A percentile compares a stretch with the other conserved stretches of the same genome.
Conservation (phyloP, 768 basidiomycete genomes). For the Boletellus ananiceps region DNA sequence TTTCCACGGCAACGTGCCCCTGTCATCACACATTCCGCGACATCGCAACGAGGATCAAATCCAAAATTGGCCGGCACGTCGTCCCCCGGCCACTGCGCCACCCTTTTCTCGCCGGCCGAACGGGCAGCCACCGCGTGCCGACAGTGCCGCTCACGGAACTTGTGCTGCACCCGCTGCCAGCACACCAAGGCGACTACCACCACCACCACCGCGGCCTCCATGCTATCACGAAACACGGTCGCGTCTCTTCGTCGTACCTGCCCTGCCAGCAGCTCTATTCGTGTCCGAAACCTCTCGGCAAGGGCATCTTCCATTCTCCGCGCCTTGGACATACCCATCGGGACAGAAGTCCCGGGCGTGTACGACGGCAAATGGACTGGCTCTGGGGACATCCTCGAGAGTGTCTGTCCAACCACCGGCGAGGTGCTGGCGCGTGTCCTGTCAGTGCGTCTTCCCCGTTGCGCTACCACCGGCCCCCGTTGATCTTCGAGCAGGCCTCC, state of each 20-base stretch:
- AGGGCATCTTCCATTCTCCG: conserved; percentile 67
- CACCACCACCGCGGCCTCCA: conserved; percentile 1
- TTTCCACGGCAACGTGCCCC: conserved; percentile 31
- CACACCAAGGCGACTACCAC: background rate
- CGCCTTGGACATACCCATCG: conserved; percentile 53
- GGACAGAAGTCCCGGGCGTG: conserved; percentile 63
- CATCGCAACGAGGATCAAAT: conserved; percentile 28
- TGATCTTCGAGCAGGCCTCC: conserved; percentile 46
- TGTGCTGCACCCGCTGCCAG: background rate
- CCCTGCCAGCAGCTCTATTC: background rate
- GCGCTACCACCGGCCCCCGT: background rate
- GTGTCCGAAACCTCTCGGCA: conserved; percentile 51
- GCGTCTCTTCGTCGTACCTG: conserved; percentile 3
- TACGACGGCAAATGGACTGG: conserved; percentile 84
- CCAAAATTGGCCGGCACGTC: conserved; percentile 6
- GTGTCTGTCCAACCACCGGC: conserved; percentile 82
- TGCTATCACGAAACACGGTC: conserved; percentile 23
- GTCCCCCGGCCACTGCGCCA: conserved; percentile 20
- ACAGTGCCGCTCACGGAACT: too few relatives aligned
- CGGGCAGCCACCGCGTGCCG: background rate
- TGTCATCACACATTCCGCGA: conserved; percentile 15
- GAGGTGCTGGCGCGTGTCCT: conserved; percentile 74
- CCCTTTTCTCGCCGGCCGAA: conserved; percentile 4
- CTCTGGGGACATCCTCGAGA: conserved; percentile 61
- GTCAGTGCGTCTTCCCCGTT: conserved; percentile 43